These are phyloP conservation scores for Lodderomyces orthopsilosis DNA, from an alignment of 1,139 yeast species.

Conservation along the genomic window DNA sequence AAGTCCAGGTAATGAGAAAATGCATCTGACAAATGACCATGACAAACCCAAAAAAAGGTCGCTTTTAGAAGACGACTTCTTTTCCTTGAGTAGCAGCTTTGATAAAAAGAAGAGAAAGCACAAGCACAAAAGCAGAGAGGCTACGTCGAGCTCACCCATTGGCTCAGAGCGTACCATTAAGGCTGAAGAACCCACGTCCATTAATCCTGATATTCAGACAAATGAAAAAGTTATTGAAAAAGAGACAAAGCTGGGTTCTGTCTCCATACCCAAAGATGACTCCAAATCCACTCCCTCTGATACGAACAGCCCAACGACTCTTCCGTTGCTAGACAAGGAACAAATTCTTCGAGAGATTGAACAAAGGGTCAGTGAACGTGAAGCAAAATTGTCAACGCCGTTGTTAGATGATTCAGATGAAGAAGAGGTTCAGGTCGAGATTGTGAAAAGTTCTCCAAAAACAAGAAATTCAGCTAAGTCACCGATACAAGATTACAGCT, in stretches of 20 bases:
- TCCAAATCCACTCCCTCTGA: background rate
- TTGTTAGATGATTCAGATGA: constrained; percentile 9
- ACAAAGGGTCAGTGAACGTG: constrained; percentile 5
- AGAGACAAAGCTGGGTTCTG: background rate
- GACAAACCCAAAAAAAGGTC: constrained; percentile 7
- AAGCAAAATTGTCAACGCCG: constrained; percentile 4
- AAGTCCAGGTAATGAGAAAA: background rate
- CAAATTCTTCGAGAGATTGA: constrained; percentile 12
- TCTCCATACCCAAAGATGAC: background rate
- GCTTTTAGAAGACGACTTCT: constrained; percentile 29
- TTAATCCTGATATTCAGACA: background rate
- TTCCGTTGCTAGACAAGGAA: constrained; percentile 12
- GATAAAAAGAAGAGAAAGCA: constrained; percentile 21
- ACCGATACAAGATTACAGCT: background rate
- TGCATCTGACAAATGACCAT: background rate
- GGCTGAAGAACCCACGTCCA: background rate
- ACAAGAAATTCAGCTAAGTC: background rate
- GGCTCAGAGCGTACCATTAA: background rate
- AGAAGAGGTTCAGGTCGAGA: constrained; percentile 8
- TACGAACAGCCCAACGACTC: background rate
- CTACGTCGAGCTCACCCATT: background rate
- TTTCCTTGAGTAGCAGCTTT: constrained; percentile 20
- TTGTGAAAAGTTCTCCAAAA: background rate
- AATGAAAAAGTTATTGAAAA: background rate
- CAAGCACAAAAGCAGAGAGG: constrained; percentile 7